Evolutionary conservation across 139 green algal species (phyloP), one percentile per base, ranked within the genome.

Genomic region (Medakamo hakoo): DNA sequence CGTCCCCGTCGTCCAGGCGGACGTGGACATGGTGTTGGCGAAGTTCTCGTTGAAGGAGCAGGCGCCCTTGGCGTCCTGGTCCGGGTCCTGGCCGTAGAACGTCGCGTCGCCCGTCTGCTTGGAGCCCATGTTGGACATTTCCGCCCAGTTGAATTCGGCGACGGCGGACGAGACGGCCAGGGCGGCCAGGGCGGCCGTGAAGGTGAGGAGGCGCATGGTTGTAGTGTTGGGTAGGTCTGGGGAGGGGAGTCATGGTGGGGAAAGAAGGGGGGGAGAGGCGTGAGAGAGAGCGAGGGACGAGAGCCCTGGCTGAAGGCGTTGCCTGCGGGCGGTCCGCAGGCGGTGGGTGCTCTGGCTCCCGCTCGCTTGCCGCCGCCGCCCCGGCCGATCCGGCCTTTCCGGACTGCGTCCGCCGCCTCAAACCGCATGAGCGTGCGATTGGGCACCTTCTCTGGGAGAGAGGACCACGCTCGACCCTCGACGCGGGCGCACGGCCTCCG

Each of bases 11-110:
- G n/a, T 66, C 63, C 63, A 69, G 21, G 63, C 28, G 49, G 63
- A 16, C 49, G 32, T 61, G 16, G 52, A 27, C 40, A 52, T 52
- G 23, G 68, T 69, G 63, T 73, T 69, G 21, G 68, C 68, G 30
- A 69, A 66, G 30, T 69, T 63, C 27, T 27, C 30, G 16, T 55
- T 52, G 57, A 59, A 73, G 60, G 63, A 69, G 68, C 68, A 73
- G 25, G 68, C 58, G 23, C 68, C 68, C 27, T 59, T 25, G 27
- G 24, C 26, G 30, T 73, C 68, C 25, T 69, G 58, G 18, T 55
- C 63, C 20, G 31, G 40, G 40, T 52, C 40, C 40, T 52, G 20
- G 27, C 68, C 68, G 55, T 73, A 73, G 49, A 57, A 67, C 0
- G 68, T 73, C 9, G 40, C 40, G 40, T 52, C 40, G 16, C 40